Evolutionary conservation across 192 early-diverging fungal genomes (phyloP), one percentile per base, ranked within the genome.

Genomic region (Mortierella claussenii): DNA sequence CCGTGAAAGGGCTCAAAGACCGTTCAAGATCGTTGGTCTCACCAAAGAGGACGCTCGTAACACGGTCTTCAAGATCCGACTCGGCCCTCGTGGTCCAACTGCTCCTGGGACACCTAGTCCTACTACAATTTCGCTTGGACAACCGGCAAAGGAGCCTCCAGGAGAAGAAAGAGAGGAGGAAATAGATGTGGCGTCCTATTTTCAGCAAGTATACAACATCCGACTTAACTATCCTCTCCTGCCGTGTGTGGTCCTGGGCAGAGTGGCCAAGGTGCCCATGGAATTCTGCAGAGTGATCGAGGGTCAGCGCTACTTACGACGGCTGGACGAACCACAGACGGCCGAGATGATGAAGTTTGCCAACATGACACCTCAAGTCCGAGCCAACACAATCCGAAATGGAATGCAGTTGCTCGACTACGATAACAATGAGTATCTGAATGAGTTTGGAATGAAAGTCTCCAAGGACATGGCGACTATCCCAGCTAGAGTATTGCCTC

Each of bases 271-370:
- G 49, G 74, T 97, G 28, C 97, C 97, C 13, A 88, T 99, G 79
- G 97, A 99, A 82, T 84, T 96, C 26, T 97, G 95, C 82, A 84
- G 89, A n/a, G 83, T 99, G 44, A 80, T 90, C 33, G 83, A 89
- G 31, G 96, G 95, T 57, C 95, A 96, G 81, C 86, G 95, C 37
- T 91, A 91, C 76, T 78, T 84, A 68, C 84, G 90, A 64, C 93
- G 95, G 66, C 81, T 98, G 28, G 90, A 92, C 61, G 94, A 96
- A 43, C 74, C 78, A 26, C 91, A 96, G 81, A 97, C 95, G 0
- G 91, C 93, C 0, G 93, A 97, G 60, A 97, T 98, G 95, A 97
- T 99, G 63, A 94, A 89, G 40, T 95, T 95, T 80, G 94, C 95
- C 0, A 92, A 91, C 59, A 88, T 92, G 78, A 81, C 82, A 24